These are phyloP conservation scores for Geranium brycei DNA, from an alignment of 345 rosid genomes.

Conservation along the genomic window DNA sequence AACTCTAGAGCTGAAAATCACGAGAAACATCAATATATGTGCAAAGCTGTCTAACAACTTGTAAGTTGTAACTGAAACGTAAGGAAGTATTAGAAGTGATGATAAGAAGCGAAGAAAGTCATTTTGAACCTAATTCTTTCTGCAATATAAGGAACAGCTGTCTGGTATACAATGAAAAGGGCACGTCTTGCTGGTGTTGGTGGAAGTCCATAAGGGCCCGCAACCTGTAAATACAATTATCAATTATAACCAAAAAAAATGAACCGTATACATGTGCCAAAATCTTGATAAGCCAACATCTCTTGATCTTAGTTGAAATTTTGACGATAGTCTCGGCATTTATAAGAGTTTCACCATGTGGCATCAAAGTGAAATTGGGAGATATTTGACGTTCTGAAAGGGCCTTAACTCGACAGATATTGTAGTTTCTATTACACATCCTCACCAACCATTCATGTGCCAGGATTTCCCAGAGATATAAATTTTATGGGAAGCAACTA, in stretches of 20 bases:
- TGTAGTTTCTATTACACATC: background rate
- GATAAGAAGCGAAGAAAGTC: background rate
- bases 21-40: background rate
- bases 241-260: slow-evolving; percentile 6
- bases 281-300: background rate
- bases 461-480: background rate
- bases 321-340: background rate
- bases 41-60: background rate
- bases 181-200: slow-evolving; percentile 96
- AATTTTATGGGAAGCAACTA: background rate
- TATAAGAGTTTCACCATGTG: background rate
- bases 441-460: background rate
- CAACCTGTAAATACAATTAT: slow-evolving; percentile 34
- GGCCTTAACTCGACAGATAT: background rate
- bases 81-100: background rate
- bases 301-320: too few relatives aligned
- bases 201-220: slow-evolving; percentile 64
- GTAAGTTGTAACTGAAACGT: background rate
- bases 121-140: slow-evolving; percentile 64
- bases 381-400: background rate
- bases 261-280: background rate
- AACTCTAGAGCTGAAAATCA: slow-evolving; percentile 49
- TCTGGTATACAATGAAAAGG: slow-evolving; percentile 70
- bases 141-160: slow-evolving; percentile 69
- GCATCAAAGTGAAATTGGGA: background rate